These are phyloP conservation scores for Hyphopichia wangnamkhiaoensis DNA, from an alignment of 1,139 yeast genomes.

Conservation along the genomic window DNA sequence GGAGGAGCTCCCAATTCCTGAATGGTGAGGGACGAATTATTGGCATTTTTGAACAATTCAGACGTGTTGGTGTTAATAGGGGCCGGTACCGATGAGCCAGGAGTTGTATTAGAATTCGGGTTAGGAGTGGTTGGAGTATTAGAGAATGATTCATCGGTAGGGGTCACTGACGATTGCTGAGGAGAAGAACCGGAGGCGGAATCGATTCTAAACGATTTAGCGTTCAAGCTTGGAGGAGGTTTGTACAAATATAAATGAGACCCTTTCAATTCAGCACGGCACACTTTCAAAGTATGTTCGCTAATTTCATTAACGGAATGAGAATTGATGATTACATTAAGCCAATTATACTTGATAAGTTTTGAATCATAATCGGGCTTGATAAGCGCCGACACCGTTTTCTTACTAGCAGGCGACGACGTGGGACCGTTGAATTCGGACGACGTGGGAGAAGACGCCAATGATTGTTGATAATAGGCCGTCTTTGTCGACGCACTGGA, in stretches of 20 bases:
- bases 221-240: constrained; percentile 49
- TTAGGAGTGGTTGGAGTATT: constrained; percentile 5
- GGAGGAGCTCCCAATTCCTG: constrained; percentile 1
- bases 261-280: constrained; percentile 67
- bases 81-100: neutral
- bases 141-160: constrained; percentile 3
- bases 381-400: constrained; percentile 22
- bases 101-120: neutral
- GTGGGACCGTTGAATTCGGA: neutral
- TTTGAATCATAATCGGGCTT: constrained; percentile 37
- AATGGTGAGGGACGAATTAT: constrained; percentile 13
- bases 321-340: constrained; percentile 42
- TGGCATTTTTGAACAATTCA: constrained; percentile 16
- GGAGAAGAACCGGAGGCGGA: constrained; percentile 6
- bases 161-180: no score
- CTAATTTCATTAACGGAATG: constrained; percentile 33
- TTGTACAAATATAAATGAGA: constrained; percentile 58
- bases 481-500: no score
- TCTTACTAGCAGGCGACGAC: neutral
- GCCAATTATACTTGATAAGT: constrained; percentile 40
- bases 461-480: no score
- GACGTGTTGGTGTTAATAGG: constrained; percentile 7
- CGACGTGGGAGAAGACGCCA: neutral
- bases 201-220: constrained; percentile 41
- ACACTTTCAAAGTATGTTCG: constrained; percentile 45